A percentile compares a stretch with the other conserved stretches of the same genome.
phyloP scores from a whole-genome alignment of 2,329 filamentous ascomycete genomes.

The Alternaria dauci region DNA sequence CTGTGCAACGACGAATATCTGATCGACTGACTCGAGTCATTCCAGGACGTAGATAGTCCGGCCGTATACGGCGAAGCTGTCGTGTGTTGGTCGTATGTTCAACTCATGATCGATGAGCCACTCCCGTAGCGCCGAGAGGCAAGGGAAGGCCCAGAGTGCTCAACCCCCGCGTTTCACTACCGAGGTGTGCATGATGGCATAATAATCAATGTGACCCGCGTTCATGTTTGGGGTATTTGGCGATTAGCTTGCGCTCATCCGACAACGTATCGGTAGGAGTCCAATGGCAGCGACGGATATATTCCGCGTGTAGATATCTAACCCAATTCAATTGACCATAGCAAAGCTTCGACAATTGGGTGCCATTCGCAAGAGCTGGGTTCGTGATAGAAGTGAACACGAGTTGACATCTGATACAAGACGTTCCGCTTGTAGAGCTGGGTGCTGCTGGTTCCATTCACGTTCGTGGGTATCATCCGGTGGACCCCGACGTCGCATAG shows the following conservation, averaged over 20 bases:
- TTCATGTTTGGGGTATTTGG: slow-evolving; percentile 3
- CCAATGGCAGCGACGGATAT: slow-evolving; percentile 16
- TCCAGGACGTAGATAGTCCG: slow-evolving; percentile 1
- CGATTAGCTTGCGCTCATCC: slow-evolving; percentile 37
- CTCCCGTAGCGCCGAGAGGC: neutral
- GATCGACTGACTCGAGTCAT: slow-evolving; percentile 3
- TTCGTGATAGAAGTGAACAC: neutral
- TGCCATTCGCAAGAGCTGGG: neutral
- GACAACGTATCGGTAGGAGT: slow-evolving; percentile 28
- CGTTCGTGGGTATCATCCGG: neutral
- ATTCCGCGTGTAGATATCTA: slow-evolving; percentile 27
- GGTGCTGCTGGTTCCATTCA: neutral
- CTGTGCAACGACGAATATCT: neutral
- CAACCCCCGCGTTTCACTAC: slow-evolving; percentile 17
- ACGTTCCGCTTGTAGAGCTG: neutral
- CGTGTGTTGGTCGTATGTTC: neutral
- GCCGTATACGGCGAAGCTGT: slow-evolving; percentile 9
- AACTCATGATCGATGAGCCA: neutral
- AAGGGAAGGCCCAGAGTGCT: neutral
- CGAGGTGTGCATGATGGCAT: slow-evolving; percentile 17
- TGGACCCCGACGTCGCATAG: neutral
- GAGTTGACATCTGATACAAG: neutral
- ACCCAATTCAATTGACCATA: slow-evolving; percentile 19
- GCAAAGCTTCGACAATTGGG: neutral
- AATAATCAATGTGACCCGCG: slow-evolving; percentile 27